Base-by-base conservation (phyloP, 1,139 yeast species). In the Zygosaccharomyces sapae region DNA sequence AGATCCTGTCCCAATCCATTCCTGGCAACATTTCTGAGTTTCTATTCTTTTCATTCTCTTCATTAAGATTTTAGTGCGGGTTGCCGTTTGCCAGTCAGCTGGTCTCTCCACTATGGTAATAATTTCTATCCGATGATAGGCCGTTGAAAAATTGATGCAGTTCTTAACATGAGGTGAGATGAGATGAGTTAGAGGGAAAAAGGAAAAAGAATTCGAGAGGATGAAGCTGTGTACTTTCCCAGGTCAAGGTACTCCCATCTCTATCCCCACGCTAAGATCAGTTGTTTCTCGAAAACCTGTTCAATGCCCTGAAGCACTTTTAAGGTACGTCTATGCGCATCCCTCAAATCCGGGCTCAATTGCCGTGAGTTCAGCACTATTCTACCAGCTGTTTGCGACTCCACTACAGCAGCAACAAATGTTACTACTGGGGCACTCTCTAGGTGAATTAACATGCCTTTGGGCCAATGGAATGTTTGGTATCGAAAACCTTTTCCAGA, bases 371-470 rank as follows among this genome's bases (percentile, higher is more conserved):
- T 62, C 67, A 5, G 58, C 55, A 33, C 47, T 62, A 38, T 57
- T 51, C 42, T 62, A 59, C 49, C 57, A 56, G 47, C 37, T 59
- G 42, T 22, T 22, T 60, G 55, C 44, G 50, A 52, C 12, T 30
- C 22, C 18, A 36, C 13, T 36, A 2, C 38, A 29, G n/a, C 19
- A 40, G 18, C 46, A 46, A 33, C 43, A 51, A 22, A 5, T 22
- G 33, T 44, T 57, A 22, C 50, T 63, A 9, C 52, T 79, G 57
- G 85, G 86, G 12, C 85, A 80, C 56, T 79, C 85, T 0, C 61
- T 80, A 31, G 86, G 85, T 4, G 85, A 80, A 59, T 69, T 77
- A 52, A 69, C 80, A 1, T 63, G 67, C 44, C 42, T 66, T 36
- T 63, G 76, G 41, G 59, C 71, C 7, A 68, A 73, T 43, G 72